phyloP scores from a whole-genome alignment of 2,329 filamentous ascomycete genomes.

The Cercospora sojina region DNA sequence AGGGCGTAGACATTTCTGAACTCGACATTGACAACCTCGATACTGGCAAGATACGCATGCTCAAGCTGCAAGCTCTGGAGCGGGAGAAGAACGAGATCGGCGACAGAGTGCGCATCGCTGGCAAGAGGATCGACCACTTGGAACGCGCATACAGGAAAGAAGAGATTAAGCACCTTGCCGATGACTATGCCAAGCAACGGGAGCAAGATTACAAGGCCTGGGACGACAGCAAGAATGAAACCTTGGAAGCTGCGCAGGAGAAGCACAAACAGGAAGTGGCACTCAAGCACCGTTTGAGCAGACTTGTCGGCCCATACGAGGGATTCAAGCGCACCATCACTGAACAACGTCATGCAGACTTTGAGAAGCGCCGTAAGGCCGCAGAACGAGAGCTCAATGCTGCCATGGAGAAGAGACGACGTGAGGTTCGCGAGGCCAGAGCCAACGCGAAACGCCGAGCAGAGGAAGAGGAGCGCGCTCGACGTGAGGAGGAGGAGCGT shows the following conservation, averaged over 20 bases:
- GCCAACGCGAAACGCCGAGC: conserved; percentile 78
- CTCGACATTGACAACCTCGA: conserved; percentile 72
- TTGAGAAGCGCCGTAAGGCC: conserved; percentile 87
- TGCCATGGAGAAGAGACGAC: conserved; percentile 82
- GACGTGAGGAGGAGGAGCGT: conserved; percentile 83
- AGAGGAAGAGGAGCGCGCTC: conserved; percentile 77
- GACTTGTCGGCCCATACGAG: conserved; percentile 82
- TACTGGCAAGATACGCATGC: conserved; percentile 71
- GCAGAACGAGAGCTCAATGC: conserved; percentile 91
- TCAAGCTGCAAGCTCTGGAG: conserved; percentile 94
- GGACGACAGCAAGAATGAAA: conserved; percentile 74
- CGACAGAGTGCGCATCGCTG: conserved; percentile 85
- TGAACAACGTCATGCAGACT: conserved; percentile 87
- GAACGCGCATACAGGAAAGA: conserved; percentile 96
- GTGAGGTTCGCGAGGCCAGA: conserved; percentile 81
- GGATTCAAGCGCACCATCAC: conserved; percentile 77
- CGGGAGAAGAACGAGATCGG: conserved; percentile 97
- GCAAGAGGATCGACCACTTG: conserved; percentile 93
- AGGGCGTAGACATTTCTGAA: conserved; percentile 80
- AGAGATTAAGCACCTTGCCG: conserved; percentile 84
- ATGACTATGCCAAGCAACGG: conserved; percentile 82
- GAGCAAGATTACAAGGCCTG: conserved; percentile 76
- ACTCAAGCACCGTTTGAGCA: conserved; percentile 86
- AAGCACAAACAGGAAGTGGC: conserved; percentile 93
- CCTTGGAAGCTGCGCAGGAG: conserved; percentile 72